Conservation (phyloP, 2,329 filamentous ascomycete species). For the Sporothrix pallida region DNA sequence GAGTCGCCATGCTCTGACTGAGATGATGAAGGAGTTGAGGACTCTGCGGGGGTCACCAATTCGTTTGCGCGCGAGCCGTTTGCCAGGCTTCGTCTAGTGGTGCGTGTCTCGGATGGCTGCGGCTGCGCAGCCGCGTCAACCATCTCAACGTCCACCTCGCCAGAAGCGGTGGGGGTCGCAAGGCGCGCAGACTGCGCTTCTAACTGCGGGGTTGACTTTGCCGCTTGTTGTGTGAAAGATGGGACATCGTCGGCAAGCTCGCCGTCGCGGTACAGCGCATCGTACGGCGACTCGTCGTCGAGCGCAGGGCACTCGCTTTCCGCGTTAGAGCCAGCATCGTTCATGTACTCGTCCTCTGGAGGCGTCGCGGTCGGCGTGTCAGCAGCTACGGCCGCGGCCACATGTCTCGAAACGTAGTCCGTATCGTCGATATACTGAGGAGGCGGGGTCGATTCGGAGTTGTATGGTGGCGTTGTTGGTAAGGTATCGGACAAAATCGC, state of each 20-base stretch:
- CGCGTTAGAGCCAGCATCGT: conserved; percentile 23
- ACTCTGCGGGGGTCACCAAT: too few relatives aligned
- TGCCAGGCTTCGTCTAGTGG: neutral
- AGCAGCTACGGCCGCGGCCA: neutral
- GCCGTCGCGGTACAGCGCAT: conserved; percentile 21
- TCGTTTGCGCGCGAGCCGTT: neutral
- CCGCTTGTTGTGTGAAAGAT: neutral
- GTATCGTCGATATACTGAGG: conserved; percentile 18
- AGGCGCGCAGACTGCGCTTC: neutral
- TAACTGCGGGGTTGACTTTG: neutral
- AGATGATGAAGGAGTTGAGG: neutral
- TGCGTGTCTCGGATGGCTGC: neutral
- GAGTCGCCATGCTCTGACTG: neutral
- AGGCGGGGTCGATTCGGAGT: conserved; percentile 4
- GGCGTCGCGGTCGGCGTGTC: conserved; percentile 8
- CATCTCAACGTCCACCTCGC: neutral
- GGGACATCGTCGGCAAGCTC: conserved; percentile 18
- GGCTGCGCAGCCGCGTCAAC: neutral
- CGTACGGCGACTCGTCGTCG: conserved; percentile 12
- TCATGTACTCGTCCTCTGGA: conserved; percentile 16
- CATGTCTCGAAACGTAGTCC: conserved; percentile 20
- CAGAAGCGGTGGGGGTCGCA: neutral
- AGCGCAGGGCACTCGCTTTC: conserved; percentile 27
- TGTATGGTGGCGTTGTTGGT: conserved; percentile 28
- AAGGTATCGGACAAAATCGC: conserved; percentile 31